Conservation (phyloP, 495 filamentous ascomycete genomes). For the Podospora sp. region DNA sequence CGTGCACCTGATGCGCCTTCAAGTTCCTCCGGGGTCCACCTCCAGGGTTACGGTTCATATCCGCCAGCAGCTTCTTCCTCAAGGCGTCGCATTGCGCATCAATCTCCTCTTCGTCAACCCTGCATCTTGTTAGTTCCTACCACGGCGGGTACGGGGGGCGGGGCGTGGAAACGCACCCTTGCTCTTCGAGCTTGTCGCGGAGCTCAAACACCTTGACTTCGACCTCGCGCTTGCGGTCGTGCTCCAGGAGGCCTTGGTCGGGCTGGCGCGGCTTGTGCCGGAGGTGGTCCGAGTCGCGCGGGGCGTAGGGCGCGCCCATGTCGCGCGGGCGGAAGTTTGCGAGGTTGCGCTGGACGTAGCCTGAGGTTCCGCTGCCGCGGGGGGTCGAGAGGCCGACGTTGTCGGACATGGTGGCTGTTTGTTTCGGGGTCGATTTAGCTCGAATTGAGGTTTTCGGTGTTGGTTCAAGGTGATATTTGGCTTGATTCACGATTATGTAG, state of each 20-base stretch:
- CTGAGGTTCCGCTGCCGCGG: slow-evolving; percentile 91
- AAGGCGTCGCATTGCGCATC: slow-evolving; percentile 66
- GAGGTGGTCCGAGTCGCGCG: slow-evolving; percentile 60
- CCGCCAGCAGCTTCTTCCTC: slow-evolving; percentile 62
- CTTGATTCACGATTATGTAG: no score
- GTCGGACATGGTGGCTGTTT: slow-evolving; percentile 69
- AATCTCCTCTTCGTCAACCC: slow-evolving; percentile 79
- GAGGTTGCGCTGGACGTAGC: slow-evolving; percentile 94
- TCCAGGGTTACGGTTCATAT: slow-evolving; percentile 46
- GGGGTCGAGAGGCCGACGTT: slow-evolving; percentile 98
- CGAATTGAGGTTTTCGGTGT: neutral
- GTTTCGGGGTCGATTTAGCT: neutral
- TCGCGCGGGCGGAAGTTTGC: slow-evolving; percentile 84
- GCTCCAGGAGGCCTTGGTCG: slow-evolving; percentile 88
- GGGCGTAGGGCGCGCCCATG: slow-evolving; percentile 58
- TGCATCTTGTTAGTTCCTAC: slow-evolving; percentile 30
- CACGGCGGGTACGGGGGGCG: neutral
- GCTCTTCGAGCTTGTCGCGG: slow-evolving; percentile 85
- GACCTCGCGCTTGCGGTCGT: slow-evolving; percentile 84
- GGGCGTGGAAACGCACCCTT: slow-evolving; percentile 57
- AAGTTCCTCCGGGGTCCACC: slow-evolving; percentile 50
- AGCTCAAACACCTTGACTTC: slow-evolving; percentile 93
- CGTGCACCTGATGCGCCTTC: slow-evolving; percentile 94
- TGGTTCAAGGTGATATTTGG: no score
- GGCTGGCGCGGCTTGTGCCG: slow-evolving; percentile 79